Evolutionary conservation across 306 rosid species (phyloP), one percentile per base, ranked within the genome.

Genomic region (Vachellia pachyceras): DNA sequence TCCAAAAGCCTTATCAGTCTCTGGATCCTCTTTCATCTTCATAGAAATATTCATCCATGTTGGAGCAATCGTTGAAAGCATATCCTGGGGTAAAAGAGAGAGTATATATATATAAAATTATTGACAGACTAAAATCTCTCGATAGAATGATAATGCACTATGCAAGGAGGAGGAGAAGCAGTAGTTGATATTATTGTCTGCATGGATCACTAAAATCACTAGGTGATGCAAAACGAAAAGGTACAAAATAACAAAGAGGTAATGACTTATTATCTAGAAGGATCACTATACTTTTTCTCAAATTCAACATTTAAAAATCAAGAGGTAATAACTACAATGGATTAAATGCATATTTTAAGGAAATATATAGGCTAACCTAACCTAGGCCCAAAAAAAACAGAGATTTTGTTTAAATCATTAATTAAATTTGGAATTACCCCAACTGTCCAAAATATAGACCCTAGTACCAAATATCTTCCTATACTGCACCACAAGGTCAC

Each of bases 1-100:
- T 84, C 97, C 98, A 55, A 95, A 95, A 47, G 89, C 86, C 82
- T 90, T 92, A 85, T 93, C 99, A 3, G 99, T 86, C 90, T 93
- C 98, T 3, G 89, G 87, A 40, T 95, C 99, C 69, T 93, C 92
- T 87, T 95, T 95, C 99, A 95, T 95, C 81, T 84, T 90, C 87
- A 95, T 74, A 70, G 99, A 95, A 66, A 95, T 25, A 85, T 95
- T 95, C 98, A 95, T 89, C 99, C 99, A 95, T 11, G 98, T 95
- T 17, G 98, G 99, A 61, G 98, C 94, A 88, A 95, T 95, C 88
- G 91, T 92, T 77, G 90, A 78, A 67, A 95, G 88, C 85, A 90
- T 68, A 79, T 91, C 98, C 98, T 95, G 84, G 69, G 36, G 39
- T 20, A 64, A 80, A 20, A 44, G 74, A 11, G 41, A 64, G 22